Evolutionary conservation across 2,329 filamentous ascomycete genomes (phyloP).

Genomic region (Akanthomyces uredinophilus): DNA sequence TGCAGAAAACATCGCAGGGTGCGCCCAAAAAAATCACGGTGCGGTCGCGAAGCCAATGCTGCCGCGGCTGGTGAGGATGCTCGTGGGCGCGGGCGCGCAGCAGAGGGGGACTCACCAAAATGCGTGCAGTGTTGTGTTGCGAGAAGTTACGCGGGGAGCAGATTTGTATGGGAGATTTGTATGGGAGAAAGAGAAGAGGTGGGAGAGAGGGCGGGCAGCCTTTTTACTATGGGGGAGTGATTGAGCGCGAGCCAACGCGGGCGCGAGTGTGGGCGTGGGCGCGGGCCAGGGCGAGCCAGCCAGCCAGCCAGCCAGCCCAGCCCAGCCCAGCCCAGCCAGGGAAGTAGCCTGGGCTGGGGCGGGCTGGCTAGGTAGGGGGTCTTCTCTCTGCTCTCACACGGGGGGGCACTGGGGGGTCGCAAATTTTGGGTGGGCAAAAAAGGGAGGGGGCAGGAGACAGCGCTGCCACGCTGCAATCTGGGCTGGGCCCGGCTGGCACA

Average conservation of each 20-base stretch:
- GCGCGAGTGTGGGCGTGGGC: not conserved
- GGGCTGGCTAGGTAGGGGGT: not conserved
- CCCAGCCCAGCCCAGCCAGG: not conserved
- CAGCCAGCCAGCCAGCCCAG: not conserved
- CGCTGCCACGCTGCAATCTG: conserved; percentile 13
- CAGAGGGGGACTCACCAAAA: conserved; percentile 49
- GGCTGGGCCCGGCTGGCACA: conserved; percentile 7
- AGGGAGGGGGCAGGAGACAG: not conserved
- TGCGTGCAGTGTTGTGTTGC: conserved; percentile 32
- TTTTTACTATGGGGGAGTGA: conserved; percentile 63
- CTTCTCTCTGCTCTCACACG: not conserved
- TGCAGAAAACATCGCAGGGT: conserved; percentile 11
- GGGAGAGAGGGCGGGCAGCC: conserved; percentile 49
- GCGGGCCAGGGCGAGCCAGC: not conserved
- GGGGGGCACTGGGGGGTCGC: not conserved
- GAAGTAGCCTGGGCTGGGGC: not conserved
- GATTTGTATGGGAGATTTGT: conserved; percentile 55
- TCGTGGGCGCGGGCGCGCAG: conserved; percentile 34
- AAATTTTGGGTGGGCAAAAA: not conserved
- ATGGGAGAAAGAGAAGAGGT: conserved; percentile 55
- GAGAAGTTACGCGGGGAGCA: conserved; percentile 31
- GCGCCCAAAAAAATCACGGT: conserved; percentile 24
- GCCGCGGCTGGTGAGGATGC: conserved; percentile 17
- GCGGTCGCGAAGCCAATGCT: conserved; percentile 24
- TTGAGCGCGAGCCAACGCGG: conserved; percentile 43